Percentiles rank a stretch among this genome's conserved stretches.
Conservation (phyloP, 2,329 filamentous ascomycete species). For the Macrophomina pseudophaseolina region DNA sequence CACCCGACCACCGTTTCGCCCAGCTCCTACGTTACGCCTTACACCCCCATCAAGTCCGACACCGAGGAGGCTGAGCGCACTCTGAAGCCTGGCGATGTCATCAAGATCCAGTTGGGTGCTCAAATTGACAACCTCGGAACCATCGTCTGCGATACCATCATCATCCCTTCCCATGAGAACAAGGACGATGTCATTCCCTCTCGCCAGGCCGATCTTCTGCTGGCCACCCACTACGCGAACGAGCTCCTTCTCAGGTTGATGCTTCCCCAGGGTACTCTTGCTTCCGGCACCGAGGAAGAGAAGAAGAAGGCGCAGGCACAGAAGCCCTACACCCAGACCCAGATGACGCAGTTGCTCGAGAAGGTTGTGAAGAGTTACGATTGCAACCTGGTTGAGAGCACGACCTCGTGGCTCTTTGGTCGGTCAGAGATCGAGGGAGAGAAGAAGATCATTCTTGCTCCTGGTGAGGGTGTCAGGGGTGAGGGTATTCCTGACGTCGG, state of each 20-base stretch:
- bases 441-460: constrained; percentile 96
- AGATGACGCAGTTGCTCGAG: constrained; percentile 86
- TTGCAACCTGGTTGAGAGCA: constrained; percentile 94
- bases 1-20: constrained; percentile 97
- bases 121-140: constrained; percentile 97
- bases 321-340: constrained; percentile 82
- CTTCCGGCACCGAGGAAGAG: constrained; percentile 86
- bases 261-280: constrained; percentile 85
- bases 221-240: constrained; percentile 94
- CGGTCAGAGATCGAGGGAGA: constrained; percentile 96
- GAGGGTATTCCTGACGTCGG: constrained; percentile 87
- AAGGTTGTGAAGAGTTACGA: constrained; percentile 91
- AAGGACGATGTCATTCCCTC: constrained; percentile 70
- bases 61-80: constrained; percentile 78
- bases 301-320: constrained; percentile 83
- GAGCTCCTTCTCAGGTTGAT: constrained; percentile 91
- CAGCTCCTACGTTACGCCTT: constrained; percentile 91
- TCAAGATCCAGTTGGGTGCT: constrained; percentile 99
- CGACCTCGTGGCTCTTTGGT: constrained; percentile 95
- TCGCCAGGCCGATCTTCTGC: constrained; percentile 81
- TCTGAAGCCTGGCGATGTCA: constrained; percentile 82
- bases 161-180: constrained; percentile 69
- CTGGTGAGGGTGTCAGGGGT: constrained; percentile 84
- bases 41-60: constrained; percentile 89
- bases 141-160: constrained; percentile 91